These are phyloP conservation scores for Oryza glaberrima DNA, from an alignment of 176 grass and related monocot species.

Conservation along the genomic window DNA sequence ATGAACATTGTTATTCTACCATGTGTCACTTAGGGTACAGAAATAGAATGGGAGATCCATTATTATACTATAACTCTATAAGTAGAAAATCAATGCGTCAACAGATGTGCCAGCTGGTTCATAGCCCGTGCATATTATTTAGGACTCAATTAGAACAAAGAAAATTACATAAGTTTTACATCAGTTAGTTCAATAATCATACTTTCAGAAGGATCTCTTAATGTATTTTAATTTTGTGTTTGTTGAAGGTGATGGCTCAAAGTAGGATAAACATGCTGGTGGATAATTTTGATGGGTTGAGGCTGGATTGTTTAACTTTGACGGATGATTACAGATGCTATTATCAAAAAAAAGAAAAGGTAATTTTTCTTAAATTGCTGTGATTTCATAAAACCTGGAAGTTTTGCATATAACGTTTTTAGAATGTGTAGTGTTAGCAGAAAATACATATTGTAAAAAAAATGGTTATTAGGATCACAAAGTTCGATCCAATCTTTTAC, in stretches of 20 bases:
- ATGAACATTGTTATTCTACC: constrained; percentile 21
- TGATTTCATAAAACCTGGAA: not conserved
- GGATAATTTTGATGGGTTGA: not conserved
- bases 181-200: no score
- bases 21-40: constrained; percentile 6
- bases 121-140: not conserved
- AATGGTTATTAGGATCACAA: not conserved
- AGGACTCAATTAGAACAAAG: no score
- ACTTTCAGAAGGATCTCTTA: no score
- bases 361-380: not conserved
- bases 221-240: no score
- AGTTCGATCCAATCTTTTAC: not conserved
- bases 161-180: no score
- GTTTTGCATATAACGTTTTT: not conserved
- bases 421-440: not conserved
- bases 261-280: not conserved
- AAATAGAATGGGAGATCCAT: not conserved
- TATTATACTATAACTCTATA: not conserved
- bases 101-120: not conserved
- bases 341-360: not conserved
- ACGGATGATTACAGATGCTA: not conserved
- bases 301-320: not conserved
- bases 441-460: not conserved
- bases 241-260: no score
- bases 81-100: not conserved